Percentiles rank a stretch among this genome's conserved stretches.
phyloP scores from a whole-genome alignment of 768 basidiomycete genomes.

The Gautieria morchelliformis region DNA sequence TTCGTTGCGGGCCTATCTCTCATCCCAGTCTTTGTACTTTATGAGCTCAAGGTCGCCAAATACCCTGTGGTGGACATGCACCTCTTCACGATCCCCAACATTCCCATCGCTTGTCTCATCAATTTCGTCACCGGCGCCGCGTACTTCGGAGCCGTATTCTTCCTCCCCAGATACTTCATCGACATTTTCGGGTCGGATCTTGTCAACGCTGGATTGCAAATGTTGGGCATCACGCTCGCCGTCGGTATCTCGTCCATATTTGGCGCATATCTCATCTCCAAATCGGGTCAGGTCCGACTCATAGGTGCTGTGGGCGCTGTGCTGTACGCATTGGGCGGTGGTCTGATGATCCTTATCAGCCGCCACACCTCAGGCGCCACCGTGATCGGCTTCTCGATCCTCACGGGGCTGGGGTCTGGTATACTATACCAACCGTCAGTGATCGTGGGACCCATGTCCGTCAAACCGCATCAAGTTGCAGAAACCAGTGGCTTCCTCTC shows the following conservation, averaged over 20 bases:
- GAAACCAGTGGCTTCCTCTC: too few species aligned
- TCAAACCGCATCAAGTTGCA: too few species aligned
- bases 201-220: conserved; percentile 25
- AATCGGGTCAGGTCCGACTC: conserved; percentile 22
- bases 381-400: too few species aligned
- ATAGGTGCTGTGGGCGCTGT: conserved; percentile 12
- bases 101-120: conserved; percentile 12
- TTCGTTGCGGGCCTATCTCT: conserved; percentile 22
- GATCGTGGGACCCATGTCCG: too few species aligned
- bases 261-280: conserved; percentile 25
- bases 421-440: too few species aligned
- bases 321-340: too few species aligned
- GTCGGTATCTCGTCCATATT: conserved; percentile 26
- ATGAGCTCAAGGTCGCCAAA: conserved; percentile 24
- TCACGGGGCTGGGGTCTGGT: too few species aligned
- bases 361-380: too few species aligned
- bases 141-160: conserved; percentile 28
- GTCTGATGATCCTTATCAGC: too few species aligned
- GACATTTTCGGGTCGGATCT: conserved; percentile 10
- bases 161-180: conserved; percentile 30
- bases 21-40: conserved; percentile 25
- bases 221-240: conserved; percentile 26
- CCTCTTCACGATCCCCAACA: conserved; percentile 25
- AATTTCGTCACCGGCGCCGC: conserved; percentile 30
- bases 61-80: conserved; percentile 26